Evolutionary conservation across 495 filamentous ascomycete genomes (phyloP), one percentile per base, ranked within the genome.

Genomic region (Podospora appendiculata): DNA sequence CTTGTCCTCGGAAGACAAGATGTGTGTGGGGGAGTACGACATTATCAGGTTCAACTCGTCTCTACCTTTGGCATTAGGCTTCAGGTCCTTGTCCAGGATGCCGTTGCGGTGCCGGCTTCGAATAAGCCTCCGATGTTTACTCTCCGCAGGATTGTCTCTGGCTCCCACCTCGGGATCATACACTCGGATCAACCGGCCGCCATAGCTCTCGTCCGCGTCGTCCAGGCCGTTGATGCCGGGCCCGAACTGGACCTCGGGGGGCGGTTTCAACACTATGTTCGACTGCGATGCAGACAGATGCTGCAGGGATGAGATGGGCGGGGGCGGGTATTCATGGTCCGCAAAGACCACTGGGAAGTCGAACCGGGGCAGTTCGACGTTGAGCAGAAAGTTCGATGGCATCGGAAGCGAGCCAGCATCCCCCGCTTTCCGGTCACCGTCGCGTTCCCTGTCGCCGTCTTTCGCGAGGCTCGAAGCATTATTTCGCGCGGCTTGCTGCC

Each of bases 321-420:
- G 88, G 6, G 90, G 77, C 4, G 86, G 78, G 60, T 99, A 99
- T 66, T 96, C 88, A 53, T 92, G 82, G 68, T 99, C 93, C 5
- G 87, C 85, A 74, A 93, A 99, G 35, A 96, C 89, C 38, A 99
- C 83, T 3, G 94, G 90, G 61, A 96, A 95, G 65, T 99, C 92
- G 59, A 95, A 99, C 11, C 89, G 83, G 8, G 90, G 93, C 49
- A 99, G 83, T 51, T 97, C 94, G 50, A 99, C 79, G 57, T 91
- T 88, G 19, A 99, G 77, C 40, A 77, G 77, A 59, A 89, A 94
- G 40, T 61, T 69, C 13, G 72, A 75, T 6, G 68, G 70, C 12
- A 61, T 63, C 17, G 64, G 64, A 44, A 79, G 78, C 36, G 82
- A 74, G 35, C 81, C 70, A 33, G 78, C 72, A 10, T 73, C 67